phyloP scores from a whole-genome alignment of 306 rosid genomes.

The Abrus precatorius region DNA sequence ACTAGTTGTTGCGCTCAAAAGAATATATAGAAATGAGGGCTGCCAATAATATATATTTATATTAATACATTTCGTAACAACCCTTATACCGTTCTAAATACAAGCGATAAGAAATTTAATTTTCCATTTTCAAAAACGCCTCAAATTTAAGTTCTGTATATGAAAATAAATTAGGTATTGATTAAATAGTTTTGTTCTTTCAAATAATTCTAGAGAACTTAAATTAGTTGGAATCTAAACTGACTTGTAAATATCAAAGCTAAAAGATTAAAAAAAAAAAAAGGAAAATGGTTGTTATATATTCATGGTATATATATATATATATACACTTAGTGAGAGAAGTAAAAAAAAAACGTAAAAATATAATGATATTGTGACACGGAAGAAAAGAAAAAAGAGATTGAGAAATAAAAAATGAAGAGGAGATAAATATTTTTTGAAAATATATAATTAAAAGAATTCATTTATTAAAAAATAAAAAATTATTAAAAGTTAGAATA shows the following conservation, averaged over 20 bases:
- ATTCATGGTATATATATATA: too few species aligned
- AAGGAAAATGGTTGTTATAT: too few species aligned
- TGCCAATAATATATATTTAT: constrained; percentile 39
- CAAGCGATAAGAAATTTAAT: not conserved
- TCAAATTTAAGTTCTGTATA: not conserved
- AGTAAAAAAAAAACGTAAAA: too few species aligned
- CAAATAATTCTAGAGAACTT: not conserved
- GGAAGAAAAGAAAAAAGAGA: too few species aligned
- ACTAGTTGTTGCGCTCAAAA: constrained; percentile 51
- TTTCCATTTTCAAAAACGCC: not conserved
- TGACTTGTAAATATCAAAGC: not conserved
- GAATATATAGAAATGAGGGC: constrained; percentile 51
- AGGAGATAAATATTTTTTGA: too few species aligned
- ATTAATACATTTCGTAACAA: not conserved
- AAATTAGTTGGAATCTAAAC: not conserved
- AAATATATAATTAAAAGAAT: too few species aligned
- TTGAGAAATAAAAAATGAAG: too few species aligned
- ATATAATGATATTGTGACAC: too few species aligned
- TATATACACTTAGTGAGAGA: too few species aligned
- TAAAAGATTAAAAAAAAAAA: too few species aligned
- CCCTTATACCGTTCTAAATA: not conserved
- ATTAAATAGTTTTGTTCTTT: not conserved
- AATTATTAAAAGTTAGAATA: too few species aligned
- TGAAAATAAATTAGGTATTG: not conserved
- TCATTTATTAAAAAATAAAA: too few species aligned